These are phyloP conservation scores for Metschnikowia gruessii DNA, from an alignment of 805 yeast species.

Conservation along the genomic window DNA sequence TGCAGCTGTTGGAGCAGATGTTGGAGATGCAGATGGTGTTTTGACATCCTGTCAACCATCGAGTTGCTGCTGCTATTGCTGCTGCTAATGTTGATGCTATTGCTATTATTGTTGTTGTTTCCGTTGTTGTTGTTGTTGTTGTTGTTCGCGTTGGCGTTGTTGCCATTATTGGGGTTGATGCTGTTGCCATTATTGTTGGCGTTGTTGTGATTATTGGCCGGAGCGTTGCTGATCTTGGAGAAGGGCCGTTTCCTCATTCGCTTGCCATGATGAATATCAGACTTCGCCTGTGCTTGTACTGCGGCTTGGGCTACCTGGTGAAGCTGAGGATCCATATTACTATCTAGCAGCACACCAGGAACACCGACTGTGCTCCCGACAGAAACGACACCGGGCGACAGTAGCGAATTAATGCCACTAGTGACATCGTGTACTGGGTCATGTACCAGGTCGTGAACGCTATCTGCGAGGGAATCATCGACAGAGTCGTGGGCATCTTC, in stretches of 20 bases:
- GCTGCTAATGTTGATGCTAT: not conserved
- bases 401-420: conserved; percentile 10
- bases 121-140: not conserved
- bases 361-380: conserved; percentile 13
- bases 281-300: conserved; percentile 29
- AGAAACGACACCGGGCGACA: conserved; percentile 11
- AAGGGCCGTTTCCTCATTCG: conserved; percentile 13
- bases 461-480: conserved; percentile 16
- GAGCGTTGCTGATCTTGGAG: conserved; percentile 4
- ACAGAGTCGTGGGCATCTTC: conserved; percentile 17
- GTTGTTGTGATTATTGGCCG: not conserved
- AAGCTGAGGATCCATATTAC: conserved; percentile 42
- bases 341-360: conserved; percentile 21
- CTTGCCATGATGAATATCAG: conserved; percentile 8
- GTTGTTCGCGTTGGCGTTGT: conserved; percentile 1
- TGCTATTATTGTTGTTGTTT: not conserved
- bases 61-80: conserved; percentile 1
- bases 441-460: conserved; percentile 16
- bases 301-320: conserved; percentile 42
- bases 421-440: conserved; percentile 15
- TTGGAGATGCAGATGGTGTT: conserved; percentile 9
- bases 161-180: conserved; percentile 1
- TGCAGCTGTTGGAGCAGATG: conserved; percentile 4
- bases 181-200: conserved; percentile 3
- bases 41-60: conserved; percentile 5